Base-by-base conservation (phyloP, 108 stramenopile genomes). In the Fistulifera pelliculosa region DNA sequence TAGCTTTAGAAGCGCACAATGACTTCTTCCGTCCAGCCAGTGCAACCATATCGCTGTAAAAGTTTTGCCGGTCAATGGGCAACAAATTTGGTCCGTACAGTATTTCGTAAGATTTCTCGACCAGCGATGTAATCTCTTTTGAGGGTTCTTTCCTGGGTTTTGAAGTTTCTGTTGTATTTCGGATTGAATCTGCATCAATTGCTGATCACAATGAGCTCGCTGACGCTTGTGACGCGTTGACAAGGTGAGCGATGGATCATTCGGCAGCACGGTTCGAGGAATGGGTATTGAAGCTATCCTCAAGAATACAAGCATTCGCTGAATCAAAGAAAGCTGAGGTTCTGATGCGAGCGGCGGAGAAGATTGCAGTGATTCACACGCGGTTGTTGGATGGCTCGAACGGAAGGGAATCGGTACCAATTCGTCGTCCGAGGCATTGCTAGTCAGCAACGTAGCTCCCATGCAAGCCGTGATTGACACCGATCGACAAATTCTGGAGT, bases 21-120 rank as follows among this genome's bases (percentile, higher is more conserved):
- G 15, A 78, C 69, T 25, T 70, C 71, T n/a, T 71, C 58, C 17
- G 66, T 91, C 61, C 67, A 83, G 10, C 76, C 85, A 3, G 83
- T 80, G 43, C 89, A 91, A 15, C 89, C 89, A 58, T 80, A 77
- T 49, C 64, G 73, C 11, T 70, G 52, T 62, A 91, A 62, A 86
- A 86, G 57, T 85, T 81, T 61, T 86, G 77, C 8, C 89, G 74
- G 21, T 66, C 52, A 43, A 86, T 80, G 18, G 84, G 77, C 42
- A 75, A 76, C 0, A 86, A 72, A 41, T 78, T 74, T 41, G 74
- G 60, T 14, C 89, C 89, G 64, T 84, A 90, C 19, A 75, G 65
- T 27, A 90, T 45, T 35, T 71, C 61, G 42, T 67, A 74, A 4
- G 44, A 19, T 11, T 21, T 17, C 6, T 17, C 21, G 19, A 45